Percentiles rank a stretch among this genome's conserved stretches.
phyloP scores from a whole-genome alignment of 2,329 filamentous ascomycete species.

The Cladophialophora psammophila region DNA sequence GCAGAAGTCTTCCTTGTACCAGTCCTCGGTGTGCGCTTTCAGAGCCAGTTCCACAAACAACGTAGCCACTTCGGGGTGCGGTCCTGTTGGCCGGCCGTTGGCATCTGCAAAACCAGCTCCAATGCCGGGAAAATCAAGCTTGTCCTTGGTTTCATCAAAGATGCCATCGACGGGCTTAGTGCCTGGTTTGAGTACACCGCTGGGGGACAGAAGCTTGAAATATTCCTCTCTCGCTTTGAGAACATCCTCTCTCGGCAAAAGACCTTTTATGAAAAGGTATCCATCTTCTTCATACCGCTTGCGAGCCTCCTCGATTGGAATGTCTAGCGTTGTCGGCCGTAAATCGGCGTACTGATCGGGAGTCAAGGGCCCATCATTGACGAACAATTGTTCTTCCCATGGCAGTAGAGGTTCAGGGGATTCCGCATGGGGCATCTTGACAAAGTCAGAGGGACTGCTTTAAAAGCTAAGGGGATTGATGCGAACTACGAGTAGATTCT shows the following conservation, averaged over 20 bases:
- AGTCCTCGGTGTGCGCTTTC: slow-evolving; percentile 60
- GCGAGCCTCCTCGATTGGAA: slow-evolving; percentile 59
- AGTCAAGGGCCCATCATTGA: slow-evolving; percentile 58
- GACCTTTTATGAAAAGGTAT: slow-evolving; percentile 63
- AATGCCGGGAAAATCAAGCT: slow-evolving; percentile 60
- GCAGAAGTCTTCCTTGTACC: slow-evolving; percentile 63
- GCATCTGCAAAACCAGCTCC: slow-evolving; percentile 58
- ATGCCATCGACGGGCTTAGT: slow-evolving; percentile 62
- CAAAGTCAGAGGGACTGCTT: neutral
- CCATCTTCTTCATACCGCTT: slow-evolving; percentile 58
- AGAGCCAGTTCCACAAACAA: slow-evolving; percentile 61
- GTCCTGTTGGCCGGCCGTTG: slow-evolving; percentile 56
- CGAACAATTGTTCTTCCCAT: slow-evolving; percentile 44
- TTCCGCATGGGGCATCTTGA: slow-evolving; percentile 33
- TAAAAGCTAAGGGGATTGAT: neutral
- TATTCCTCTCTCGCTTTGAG: slow-evolving; percentile 61
- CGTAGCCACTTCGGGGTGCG: slow-evolving; percentile 47
- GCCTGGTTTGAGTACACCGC: slow-evolving; percentile 63
- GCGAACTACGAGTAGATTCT: neutral
- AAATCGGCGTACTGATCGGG: slow-evolving; percentile 54
- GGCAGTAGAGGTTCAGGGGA: slow-evolving; percentile 11
- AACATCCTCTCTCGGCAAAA: slow-evolving; percentile 62
- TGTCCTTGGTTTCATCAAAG: slow-evolving; percentile 56
- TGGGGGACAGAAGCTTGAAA: slow-evolving; percentile 62
- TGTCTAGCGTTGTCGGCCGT: slow-evolving; percentile 51